Evolutionary conservation across 768 basidiomycete species (phyloP), one percentile per base, ranked within the genome.

Genomic region (Tricholoma saponaceum): DNA sequence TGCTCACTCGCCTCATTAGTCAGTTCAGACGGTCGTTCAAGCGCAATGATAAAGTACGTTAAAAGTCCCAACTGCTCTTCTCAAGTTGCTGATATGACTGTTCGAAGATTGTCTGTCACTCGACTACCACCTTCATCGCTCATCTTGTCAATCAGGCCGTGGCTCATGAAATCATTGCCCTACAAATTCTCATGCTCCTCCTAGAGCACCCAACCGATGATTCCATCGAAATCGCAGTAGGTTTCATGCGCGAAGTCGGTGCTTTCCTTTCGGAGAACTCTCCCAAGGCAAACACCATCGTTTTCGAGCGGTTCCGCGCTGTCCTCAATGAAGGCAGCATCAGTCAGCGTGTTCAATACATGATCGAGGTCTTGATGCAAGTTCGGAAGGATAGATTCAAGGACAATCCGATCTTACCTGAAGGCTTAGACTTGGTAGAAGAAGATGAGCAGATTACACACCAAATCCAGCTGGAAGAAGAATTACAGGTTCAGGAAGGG

Each of bases 351-450:
- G 92, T 96, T 26, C 97, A 98, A 69, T 99, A 98, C 74, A 98
- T 98, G 97, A 93, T 99, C 64, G 97, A 98, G 74, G 97, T 98
- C 3, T 80, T 98, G 49, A 98, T 99, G 92, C 97, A 98, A 74
- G 92, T 97, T 7, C 82, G 97, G 64, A 98, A 97, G 77, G 97
- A 99, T 79, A 95, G 94, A 73, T 98, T 92, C 80, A 98, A 98
- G 80, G 97, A 98, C 68, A 98, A 99, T 70, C 95, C 95, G 16
- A 85, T 94, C 61, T 70, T 98, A 39, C 87, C 92, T 2, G 97
- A 98, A 66, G 97, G 96, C 0, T 70, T 99, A 67, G 97, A 99
- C 69, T 75, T 99, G 30, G 97, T 99, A 1, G 95, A 98, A 61
- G 96, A 98, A 67, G 97, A 98, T 14, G 97, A 98, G 64, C 95